Conservation (phyloP, 1,284 basidiomycete genomes). For the Rhodotorula sp. region DNA sequence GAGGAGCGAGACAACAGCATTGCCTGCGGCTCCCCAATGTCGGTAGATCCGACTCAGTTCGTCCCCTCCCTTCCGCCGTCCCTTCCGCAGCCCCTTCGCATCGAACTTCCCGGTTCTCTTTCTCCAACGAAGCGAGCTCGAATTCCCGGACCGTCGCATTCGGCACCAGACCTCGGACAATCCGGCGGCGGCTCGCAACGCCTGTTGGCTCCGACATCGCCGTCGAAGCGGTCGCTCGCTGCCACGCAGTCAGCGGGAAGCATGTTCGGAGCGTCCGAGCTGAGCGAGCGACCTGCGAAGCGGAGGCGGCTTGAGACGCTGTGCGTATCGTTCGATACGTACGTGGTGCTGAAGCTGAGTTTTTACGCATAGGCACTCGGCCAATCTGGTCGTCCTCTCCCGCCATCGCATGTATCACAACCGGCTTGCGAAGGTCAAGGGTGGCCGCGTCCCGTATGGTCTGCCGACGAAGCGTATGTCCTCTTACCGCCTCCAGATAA, state of each 20-base stretch:
- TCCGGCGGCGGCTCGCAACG: no score
- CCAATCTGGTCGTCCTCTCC: slow-evolving; percentile 40
- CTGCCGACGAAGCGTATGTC: slow-evolving; percentile 46
- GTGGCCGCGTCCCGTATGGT: slow-evolving; percentile 42
- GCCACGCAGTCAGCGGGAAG: slow-evolving; percentile 48
- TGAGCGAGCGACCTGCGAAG: slow-evolving; percentile 29
- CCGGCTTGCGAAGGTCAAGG: slow-evolving; percentile 32
- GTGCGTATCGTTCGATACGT: background rate
- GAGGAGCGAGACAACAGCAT: no score
- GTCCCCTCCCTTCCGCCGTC: no score
- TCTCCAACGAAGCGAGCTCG: no score
- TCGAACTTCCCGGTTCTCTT: no score
- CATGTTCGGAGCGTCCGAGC: slow-evolving; percentile 44
- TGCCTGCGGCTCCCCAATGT: background rate
- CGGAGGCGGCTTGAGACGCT: slow-evolving; percentile 9
- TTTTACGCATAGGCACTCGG: slow-evolving; percentile 21
- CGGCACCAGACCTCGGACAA: no score
- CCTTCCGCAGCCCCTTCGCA: no score
- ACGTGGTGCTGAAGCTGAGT: background rate
- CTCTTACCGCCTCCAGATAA: background rate
- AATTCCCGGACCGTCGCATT: no score
- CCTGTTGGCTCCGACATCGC: background rate
- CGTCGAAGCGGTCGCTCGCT: slow-evolving; percentile 5
- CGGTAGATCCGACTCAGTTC: background rate
- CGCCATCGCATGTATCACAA: slow-evolving; percentile 50